Conservation (phyloP, 1,284 basidiomycete genomes). For the Ustilago tritici region DNA sequence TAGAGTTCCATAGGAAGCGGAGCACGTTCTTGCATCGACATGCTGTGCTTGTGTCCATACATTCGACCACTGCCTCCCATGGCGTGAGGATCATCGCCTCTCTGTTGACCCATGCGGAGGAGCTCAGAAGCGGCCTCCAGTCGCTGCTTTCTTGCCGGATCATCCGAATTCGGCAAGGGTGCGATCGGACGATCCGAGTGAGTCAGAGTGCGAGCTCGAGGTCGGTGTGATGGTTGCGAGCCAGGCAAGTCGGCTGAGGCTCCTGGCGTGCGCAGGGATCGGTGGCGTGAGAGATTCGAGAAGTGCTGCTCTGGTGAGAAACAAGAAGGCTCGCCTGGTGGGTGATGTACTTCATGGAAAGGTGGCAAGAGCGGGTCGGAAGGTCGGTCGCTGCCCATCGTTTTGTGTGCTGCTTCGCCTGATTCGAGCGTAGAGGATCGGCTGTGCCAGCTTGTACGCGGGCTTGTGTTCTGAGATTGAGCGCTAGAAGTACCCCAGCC, state of each 20-base stretch:
- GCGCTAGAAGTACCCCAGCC: constrained; percentile 44
- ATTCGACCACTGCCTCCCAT: constrained; percentile 12
- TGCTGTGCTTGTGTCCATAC: constrained; percentile 46
- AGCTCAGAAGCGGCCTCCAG: constrained; percentile 51
- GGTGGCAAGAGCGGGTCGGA: constrained; percentile 35
- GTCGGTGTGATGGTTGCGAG: constrained; percentile 27
- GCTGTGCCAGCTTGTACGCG: constrained; percentile 58
- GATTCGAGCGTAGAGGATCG: constrained; percentile 57
- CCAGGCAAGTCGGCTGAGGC: constrained; percentile 32
- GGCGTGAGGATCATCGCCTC: constrained; percentile 12
- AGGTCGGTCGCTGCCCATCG: constrained; percentile 27
- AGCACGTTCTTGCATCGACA: constrained; percentile 48
- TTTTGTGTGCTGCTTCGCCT: constrained; percentile 49
- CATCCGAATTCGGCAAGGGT: constrained; percentile 48
- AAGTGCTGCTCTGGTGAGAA: constrained; percentile 31
- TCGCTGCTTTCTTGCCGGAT: constrained; percentile 41
- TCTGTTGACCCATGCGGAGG: constrained; percentile 43
- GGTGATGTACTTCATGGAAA: constrained; percentile 29
- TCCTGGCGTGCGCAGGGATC: constrained; percentile 39
- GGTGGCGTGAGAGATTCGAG: constrained; percentile 39
- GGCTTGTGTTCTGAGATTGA: constrained; percentile 42
- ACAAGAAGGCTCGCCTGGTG: constrained; percentile 26
- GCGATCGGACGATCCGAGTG: constrained; percentile 53
- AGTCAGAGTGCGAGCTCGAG: constrained; percentile 53
- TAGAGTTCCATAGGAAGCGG: constrained; percentile 42